Conservation (phyloP, 2,329 filamentous ascomycete species). For the Endothia cerciana region DNA sequence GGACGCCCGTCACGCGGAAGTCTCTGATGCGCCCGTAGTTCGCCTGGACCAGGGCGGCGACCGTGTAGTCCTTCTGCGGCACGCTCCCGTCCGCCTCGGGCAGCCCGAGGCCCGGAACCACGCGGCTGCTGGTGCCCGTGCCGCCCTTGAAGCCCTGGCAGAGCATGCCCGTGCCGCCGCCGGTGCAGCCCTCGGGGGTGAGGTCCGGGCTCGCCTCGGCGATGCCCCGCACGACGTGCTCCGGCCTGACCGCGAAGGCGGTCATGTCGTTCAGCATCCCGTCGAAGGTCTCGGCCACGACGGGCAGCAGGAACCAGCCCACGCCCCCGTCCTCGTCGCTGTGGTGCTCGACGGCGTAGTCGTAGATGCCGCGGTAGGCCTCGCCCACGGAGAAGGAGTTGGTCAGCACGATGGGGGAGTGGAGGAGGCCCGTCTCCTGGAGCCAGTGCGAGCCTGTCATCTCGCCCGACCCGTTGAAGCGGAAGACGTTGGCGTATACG, state of each 20-base stretch:
- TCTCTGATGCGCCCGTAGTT: conserved; percentile 65
- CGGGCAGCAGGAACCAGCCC: conserved; percentile 59
- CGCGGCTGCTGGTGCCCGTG: conserved; percentile 63
- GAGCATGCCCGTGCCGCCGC: conserved; percentile 71
- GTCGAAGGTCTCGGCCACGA: conserved; percentile 67
- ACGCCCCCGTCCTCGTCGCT: conserved; percentile 46
- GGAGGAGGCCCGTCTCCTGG: conserved; percentile 62
- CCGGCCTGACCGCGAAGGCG: conserved; percentile 56
- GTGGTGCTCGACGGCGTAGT: conserved; percentile 55
- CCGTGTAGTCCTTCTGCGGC: conserved; percentile 51
- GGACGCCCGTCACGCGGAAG: conserved; percentile 63
- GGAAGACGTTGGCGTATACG: conserved; percentile 56
- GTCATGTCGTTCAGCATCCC: conserved; percentile 62
- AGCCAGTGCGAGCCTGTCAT: conserved; percentile 66
- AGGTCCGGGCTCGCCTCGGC: conserved; percentile 51
- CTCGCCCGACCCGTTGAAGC: conserved; percentile 67
- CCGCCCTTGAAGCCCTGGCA: conserved; percentile 70
- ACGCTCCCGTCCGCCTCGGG: conserved; percentile 36
- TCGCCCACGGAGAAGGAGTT: conserved; percentile 61
- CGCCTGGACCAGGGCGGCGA: conserved; percentile 66
- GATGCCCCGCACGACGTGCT: conserved; percentile 59
- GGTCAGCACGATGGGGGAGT: conserved; percentile 64
- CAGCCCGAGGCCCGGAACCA: conserved; percentile 51
- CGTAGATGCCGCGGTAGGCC: conserved; percentile 61
- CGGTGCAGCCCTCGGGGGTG: conserved; percentile 65